A percentile compares a stretch with the other conserved stretches of the same genome.
These are phyloP conservation scores for Tetradesmus lagerheimii DNA, from an alignment of 139 green algal species.

Conservation along the genomic window DNA sequence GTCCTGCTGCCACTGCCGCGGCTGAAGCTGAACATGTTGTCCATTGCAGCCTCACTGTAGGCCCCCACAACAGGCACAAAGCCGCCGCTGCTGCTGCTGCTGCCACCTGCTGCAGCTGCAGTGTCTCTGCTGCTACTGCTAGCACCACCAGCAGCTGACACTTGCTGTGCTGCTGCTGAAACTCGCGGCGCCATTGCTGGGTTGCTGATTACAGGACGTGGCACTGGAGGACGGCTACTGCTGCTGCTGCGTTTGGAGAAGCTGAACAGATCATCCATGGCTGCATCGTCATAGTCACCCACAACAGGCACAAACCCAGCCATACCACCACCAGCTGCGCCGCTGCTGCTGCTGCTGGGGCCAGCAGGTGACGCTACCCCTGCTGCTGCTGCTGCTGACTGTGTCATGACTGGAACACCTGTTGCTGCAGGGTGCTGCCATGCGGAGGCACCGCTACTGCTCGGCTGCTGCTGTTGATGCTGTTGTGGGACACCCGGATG, in stretches of 20 bases:
- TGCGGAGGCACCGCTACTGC: neutral
- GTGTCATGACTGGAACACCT: neutral
- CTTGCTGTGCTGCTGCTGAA: neutral
- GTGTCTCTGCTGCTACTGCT: neutral
- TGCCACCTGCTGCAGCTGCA: neutral
- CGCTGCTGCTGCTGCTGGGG: neutral
- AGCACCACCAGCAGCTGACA: neutral
- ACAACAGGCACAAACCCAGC: neutral
- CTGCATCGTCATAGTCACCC: neutral
- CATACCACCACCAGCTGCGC: neutral
- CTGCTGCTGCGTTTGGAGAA: constrained; percentile 10
- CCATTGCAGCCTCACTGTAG: neutral
- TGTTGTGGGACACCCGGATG: neutral
- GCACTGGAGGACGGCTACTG: neutral
- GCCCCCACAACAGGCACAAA: constrained; percentile 3
- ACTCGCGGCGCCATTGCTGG: neutral
- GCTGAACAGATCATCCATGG: constrained; percentile 42
- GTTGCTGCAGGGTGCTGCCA: constrained; percentile 2
- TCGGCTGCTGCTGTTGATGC: constrained; percentile 13
- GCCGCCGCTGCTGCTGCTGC: neutral
- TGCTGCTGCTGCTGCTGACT: constrained; percentile 8
- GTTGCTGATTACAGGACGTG: neutral
- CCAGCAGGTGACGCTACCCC: neutral
- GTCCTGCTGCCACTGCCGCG: constrained; percentile 10
- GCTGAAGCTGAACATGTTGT: constrained; percentile 43